Conservation (phyloP, 371 early-diverging fungal species). For the Mucor piriformis region DNA sequence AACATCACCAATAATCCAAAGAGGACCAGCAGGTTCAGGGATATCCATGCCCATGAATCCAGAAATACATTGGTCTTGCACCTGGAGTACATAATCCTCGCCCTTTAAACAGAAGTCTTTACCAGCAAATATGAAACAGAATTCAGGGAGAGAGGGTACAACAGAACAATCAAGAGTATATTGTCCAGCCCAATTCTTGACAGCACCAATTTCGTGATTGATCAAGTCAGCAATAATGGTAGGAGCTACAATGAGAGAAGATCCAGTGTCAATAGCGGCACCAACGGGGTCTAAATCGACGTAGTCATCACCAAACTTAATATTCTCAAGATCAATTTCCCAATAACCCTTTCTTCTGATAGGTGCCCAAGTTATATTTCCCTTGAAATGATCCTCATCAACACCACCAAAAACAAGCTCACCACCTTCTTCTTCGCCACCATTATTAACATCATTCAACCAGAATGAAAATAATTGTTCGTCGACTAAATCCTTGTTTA, state of each 20-base stretch:
- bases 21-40: conserved; percentile 62
- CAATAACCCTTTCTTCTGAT: conserved; percentile 92
- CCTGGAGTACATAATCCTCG: conserved; percentile 82
- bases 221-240: conserved; percentile 80
- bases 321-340: conserved; percentile 85
- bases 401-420: conserved; percentile 87
- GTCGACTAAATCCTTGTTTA: conserved; percentile 73
- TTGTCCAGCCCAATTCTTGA: conserved; percentile 89
- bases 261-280: conserved; percentile 85
- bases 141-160: conserved; percentile 71
- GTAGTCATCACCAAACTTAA: conserved; percentile 73
- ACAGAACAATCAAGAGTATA: conserved; percentile 78
- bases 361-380: conserved; percentile 78
- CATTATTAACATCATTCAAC: conserved; percentile 61
- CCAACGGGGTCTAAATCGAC: conserved; percentile 62
- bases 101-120: conserved; percentile 56
- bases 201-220: conserved; percentile 89
- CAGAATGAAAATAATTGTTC: conserved; percentile 86
- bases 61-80: conserved; percentile 84
- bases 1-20: conserved; percentile 84
- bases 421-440: conserved; percentile 64
- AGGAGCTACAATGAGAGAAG: conserved; percentile 83
- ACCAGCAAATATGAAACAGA: conserved; percentile 79
- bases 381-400: conserved; percentile 71
- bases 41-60: conserved; percentile 94